phyloP scores from a whole-genome alignment of 805 yeast species.

The Blastobotrys muscicola region DNA sequence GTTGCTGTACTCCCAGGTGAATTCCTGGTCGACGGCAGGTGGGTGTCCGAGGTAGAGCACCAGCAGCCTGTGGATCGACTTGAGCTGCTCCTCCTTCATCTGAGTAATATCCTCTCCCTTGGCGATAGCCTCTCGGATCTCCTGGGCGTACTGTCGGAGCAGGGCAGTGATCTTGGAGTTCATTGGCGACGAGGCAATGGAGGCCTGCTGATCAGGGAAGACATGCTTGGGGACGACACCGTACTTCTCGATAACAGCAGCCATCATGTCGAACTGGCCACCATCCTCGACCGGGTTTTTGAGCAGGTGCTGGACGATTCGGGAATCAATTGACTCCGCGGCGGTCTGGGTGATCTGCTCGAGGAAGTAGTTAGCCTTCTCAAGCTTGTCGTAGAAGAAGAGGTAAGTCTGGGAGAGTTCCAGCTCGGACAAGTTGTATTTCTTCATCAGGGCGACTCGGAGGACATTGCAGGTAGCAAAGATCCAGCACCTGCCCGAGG shows the following conservation, averaged over 20 bases:
- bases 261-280: conserved; percentile 81
- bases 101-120: conserved; percentile 27
- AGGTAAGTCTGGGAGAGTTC: conserved; percentile 72
- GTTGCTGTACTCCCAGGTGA: conserved; percentile 68
- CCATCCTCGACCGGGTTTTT: conserved; percentile 69
- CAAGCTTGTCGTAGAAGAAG: conserved; percentile 79
- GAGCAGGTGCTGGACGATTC: conserved; percentile 58
- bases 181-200: conserved; percentile 42
- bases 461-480: conserved; percentile 74
- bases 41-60: conserved; percentile 69
- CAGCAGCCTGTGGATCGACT: conserved; percentile 55
- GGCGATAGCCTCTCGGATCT: conserved; percentile 44
- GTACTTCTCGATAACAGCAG: conserved; percentile 67
- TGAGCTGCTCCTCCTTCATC: conserved; percentile 40
- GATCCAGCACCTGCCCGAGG: conserved; percentile 82
- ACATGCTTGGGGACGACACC: conserved; percentile 69
- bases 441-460: conserved; percentile 51
- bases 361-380: conserved; percentile 71
- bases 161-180: conserved; percentile 58
- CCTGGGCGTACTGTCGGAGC: conserved; percentile 69
- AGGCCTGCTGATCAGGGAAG: conserved; percentile 59
- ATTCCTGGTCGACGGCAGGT: conserved; percentile 58
- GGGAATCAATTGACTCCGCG: conserved; percentile 55
- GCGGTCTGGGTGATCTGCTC: conserved; percentile 68
- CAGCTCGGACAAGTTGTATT: conserved; percentile 54